phyloP scores from a whole-genome alignment of 495 filamentous ascomycete species.

The Aspergillus carlsbadensis region DNA sequence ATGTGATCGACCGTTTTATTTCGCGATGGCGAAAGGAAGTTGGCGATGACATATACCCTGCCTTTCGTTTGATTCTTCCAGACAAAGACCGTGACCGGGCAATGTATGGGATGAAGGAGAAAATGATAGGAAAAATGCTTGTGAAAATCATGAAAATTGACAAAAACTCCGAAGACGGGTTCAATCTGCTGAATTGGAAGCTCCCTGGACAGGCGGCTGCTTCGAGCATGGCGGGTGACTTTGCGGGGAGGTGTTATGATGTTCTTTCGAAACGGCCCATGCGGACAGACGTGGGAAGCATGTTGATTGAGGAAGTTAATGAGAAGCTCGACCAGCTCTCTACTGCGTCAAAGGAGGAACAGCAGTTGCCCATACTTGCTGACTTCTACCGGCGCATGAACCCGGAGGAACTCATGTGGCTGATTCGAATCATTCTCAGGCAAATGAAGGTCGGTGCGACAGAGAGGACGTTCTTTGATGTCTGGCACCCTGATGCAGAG shows the following conservation, averaged over 20 bases:
- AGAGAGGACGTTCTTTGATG: constrained; percentile 84
- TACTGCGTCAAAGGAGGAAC: constrained; percentile 70
- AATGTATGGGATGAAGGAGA: constrained; percentile 95
- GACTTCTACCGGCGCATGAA: constrained; percentile 91
- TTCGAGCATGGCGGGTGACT: constrained; percentile 77
- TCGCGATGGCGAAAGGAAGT: constrained; percentile 84
- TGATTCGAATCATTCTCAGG: constrained; percentile 89
- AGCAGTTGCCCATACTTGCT: constrained; percentile 75
- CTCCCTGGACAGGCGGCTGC: constrained; percentile 67
- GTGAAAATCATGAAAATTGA: constrained; percentile 93
- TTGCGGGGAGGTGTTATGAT: constrained; percentile 84
- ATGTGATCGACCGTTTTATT: constrained; percentile 88
- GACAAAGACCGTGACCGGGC: constrained; percentile 90
- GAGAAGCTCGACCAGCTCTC: constrained; percentile 79
- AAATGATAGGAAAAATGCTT: constrained; percentile 80
- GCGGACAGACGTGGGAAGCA: constrained; percentile 66
- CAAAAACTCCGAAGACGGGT: constrained; percentile 84
- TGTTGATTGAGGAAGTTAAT: constrained; percentile 90
- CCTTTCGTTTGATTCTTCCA: constrained; percentile 86
- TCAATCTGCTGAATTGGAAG: constrained; percentile 89
- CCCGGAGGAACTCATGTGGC: constrained; percentile 88
- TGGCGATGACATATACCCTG: constrained; percentile 90
- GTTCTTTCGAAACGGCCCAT: constrained; percentile 83
- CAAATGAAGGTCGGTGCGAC: constrained; percentile 99
- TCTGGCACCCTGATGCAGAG: constrained; percentile 95